phyloP scores from a whole-genome alignment of 2,329 filamentous ascomycete species.

The Talaromyces sp. region DNA sequence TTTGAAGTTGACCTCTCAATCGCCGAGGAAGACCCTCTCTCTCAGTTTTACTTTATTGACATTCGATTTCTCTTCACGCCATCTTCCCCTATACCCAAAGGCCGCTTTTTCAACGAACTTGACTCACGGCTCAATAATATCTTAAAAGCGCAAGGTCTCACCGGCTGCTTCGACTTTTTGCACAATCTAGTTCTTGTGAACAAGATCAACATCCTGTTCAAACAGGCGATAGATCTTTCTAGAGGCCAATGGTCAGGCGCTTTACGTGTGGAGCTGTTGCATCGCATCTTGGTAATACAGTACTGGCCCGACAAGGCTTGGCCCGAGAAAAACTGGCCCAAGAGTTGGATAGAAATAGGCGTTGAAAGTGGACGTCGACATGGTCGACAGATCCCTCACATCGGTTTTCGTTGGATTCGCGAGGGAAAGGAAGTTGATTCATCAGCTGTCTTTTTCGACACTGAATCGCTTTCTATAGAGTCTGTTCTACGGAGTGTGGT shows the following conservation, averaged over 20 bases:
- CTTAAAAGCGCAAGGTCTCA: constrained; percentile 64
- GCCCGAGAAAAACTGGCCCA: constrained; percentile 57
- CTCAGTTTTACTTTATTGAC: constrained; percentile 92
- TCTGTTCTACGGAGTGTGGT: constrained; percentile 67
- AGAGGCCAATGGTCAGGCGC: constrained; percentile 72
- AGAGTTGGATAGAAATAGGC: constrained; percentile 89
- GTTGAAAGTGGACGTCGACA: constrained; percentile 41
- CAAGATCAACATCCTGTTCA: constrained; percentile 77
- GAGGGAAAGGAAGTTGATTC: constrained; percentile 70
- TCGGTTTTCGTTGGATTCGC: constrained; percentile 70
- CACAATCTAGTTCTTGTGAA: constrained; percentile 86
- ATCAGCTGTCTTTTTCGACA: constrained; percentile 62
- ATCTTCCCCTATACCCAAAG: constrained; percentile 57
- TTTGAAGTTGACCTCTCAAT: constrained; percentile 93
- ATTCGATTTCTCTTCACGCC: constrained; percentile 79
- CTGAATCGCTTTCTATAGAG: constrained; percentile 66
- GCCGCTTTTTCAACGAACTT: constrained; percentile 59
- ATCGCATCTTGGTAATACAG: constrained; percentile 78
- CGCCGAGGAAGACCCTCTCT: constrained; percentile 73
- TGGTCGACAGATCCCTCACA: constrained; percentile 22
- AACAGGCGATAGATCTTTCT: constrained; percentile 68
- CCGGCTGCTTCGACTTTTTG: constrained; percentile 77
- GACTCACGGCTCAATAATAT: constrained; percentile 68
- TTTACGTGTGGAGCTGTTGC: constrained; percentile 70
- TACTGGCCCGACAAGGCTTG: constrained; percentile 63